Conservation (phyloP, 2,329 filamentous ascomycete genomes). For the Calycina marina region DNA sequence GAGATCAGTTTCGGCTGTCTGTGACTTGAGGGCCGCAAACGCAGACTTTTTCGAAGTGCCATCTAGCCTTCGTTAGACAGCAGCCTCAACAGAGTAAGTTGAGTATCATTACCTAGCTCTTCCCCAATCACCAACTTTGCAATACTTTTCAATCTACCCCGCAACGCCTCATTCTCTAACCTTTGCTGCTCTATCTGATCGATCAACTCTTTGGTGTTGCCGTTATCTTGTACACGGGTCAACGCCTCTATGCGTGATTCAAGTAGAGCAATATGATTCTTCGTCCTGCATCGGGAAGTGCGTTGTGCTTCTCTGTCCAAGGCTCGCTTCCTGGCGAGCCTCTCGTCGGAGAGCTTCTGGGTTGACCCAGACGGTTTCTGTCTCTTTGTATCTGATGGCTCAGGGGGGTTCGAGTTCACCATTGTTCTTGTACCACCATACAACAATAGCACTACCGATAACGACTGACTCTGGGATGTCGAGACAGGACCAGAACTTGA, state of each 20-base stretch:
- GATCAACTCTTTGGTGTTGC: not conserved
- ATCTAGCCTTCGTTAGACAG: no score
- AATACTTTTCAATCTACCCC: not conserved
- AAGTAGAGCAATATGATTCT: constrained; percentile 1
- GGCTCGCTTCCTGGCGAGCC: not conserved
- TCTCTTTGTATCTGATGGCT: not conserved
- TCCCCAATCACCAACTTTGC: not conserved
- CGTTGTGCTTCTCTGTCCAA: constrained; percentile 1
- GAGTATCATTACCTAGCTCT: no score
- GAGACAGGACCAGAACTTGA: no score
- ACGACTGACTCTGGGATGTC: no score
- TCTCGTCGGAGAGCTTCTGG: constrained; percentile 1
- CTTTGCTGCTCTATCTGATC: constrained; percentile 1
- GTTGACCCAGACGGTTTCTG: not conserved
- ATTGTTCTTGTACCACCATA: no score
- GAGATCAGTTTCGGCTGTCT: no score
- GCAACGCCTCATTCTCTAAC: not conserved
- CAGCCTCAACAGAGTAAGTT: no score
- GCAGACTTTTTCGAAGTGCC: no score
- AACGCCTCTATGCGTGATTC: constrained; percentile 1
- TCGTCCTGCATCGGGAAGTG: not conserved
- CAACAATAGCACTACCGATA: no score
- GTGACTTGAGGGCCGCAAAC: no score
- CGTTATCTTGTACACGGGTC: not conserved
- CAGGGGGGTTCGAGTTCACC: not conserved